Conservation (phyloP, 495 filamentous ascomycete species). For the Tuber microsphaerosporum region DNA sequence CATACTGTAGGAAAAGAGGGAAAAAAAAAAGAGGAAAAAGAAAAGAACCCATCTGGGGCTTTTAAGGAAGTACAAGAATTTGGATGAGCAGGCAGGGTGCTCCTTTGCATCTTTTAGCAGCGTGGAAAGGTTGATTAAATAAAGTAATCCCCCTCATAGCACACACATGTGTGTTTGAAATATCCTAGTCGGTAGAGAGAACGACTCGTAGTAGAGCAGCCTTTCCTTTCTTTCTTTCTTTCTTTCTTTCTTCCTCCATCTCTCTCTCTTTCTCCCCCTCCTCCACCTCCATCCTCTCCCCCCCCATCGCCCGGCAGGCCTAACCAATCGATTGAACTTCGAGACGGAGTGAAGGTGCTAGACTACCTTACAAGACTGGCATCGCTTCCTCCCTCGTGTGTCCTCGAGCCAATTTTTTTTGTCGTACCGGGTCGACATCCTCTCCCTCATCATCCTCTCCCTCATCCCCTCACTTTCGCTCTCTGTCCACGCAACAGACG, state of each 20-base stretch:
- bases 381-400: slow-evolving; percentile 35
- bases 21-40: background rate
- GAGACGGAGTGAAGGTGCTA: slow-evolving; percentile 41
- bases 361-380: slow-evolving; percentile 31
- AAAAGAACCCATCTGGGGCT: slow-evolving; percentile 28
- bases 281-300: slow-evolving; percentile 26
- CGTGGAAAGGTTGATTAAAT: slow-evolving; percentile 31
- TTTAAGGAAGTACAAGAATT: slow-evolving; percentile 23
- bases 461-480: slow-evolving; percentile 22
- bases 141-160: slow-evolving; percentile 37
- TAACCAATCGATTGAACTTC: slow-evolving; percentile 41
- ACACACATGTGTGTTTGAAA: slow-evolving; percentile 35
- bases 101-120: slow-evolving; percentile 27
- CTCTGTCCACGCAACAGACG: slow-evolving; percentile 33
- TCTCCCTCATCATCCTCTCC: slow-evolving; percentile 31
- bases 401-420: slow-evolving; percentile 37
- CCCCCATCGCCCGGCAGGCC: slow-evolving; percentile 33
- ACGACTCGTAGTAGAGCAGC: slow-evolving; percentile 17
- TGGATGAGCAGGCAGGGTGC: slow-evolving; percentile 22
- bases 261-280: slow-evolving; percentile 5
- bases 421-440: slow-evolving; percentile 42
- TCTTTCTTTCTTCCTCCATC: slow-evolving; percentile 8
- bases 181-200: slow-evolving; percentile 20
- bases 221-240: slow-evolving; percentile 30
- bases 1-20: background rate